Evolutionary conservation across 441 rosid genomes (phyloP), one percentile per base, ranked within the genome.

Genomic region (Biscutella auriculata): DNA sequence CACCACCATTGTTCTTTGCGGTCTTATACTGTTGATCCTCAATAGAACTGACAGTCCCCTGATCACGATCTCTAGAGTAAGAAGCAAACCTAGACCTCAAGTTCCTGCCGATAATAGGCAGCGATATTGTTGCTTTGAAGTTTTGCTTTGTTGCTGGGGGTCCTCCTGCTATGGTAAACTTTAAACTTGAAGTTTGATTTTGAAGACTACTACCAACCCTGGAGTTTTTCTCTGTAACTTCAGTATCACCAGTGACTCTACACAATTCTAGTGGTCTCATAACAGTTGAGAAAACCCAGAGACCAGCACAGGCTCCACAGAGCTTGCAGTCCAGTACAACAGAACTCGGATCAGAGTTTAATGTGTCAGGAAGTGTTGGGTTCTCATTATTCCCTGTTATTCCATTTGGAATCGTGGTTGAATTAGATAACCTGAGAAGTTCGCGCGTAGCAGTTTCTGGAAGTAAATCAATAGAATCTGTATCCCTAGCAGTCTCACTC

Each of bases 221-320:
- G 39, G 66, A 32, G 65, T 59, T 71, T 49, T 48, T 41, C 66
- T 71, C 67, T 41, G 69, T 43, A 29, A 77, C 62, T 76, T 81
- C 95, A 1, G 84, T 57, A 52, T 44, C 68, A 47, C 96, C 99
- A 35, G 77, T 79, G 55, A 93, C 53, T 73, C 88, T 85, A 63
- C 85, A 72, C 60, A 80, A 53, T 76, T 94, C 96, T n/a, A 84
- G 16, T 34, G 99, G 97, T 42, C 67, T 70, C 28, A 73, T 71
- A 67, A 84, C 80, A 21, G 77, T 71, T 53, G 72, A 66, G 77
- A 82, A 89, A 53, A 83, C 71, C 99, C 99, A 87, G 64, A 94
- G 76, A 46, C 99, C 99, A 71, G 81, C 89, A 66, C 78, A 82
- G 33, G 99, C 96, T 28, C 99, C 97, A 77, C 99, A 84, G 62